phyloP scores from a whole-genome alignment of 257 asterid genomes.

The Euphrasia confusa region DNA sequence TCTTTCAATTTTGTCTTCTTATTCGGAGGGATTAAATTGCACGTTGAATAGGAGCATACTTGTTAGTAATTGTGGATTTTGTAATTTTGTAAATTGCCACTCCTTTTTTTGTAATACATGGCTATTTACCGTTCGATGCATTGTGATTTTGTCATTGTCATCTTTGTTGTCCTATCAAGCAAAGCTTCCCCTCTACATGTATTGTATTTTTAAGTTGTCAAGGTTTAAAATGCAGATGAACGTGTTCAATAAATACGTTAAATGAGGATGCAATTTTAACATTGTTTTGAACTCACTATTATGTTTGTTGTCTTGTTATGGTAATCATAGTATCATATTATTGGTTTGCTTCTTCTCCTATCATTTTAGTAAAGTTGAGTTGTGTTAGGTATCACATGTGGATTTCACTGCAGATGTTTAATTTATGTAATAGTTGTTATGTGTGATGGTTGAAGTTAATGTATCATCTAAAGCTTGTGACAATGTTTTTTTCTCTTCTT shows the following conservation, averaged over 20 bases:
- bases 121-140: slow-evolving; percentile 10
- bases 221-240: too few relatives aligned
- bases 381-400: background rate
- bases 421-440: background rate
- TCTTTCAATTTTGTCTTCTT: background rate
- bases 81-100: slow-evolving; percentile 1
- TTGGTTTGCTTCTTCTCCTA: background rate
- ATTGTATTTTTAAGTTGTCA: too few relatives aligned
- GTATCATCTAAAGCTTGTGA: slow-evolving; percentile 6
- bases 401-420: slow-evolving; percentile 3
- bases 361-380: background rate
- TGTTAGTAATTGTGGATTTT: slow-evolving; percentile 15
- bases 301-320: background rate
- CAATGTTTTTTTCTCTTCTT: background rate
- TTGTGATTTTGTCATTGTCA: background rate
- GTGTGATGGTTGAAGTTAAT: background rate
- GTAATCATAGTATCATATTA: background rate
- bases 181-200: background rate
- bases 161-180: background rate
- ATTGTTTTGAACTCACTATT: background rate
- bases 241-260: background rate
- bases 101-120: slow-evolving; percentile 10
- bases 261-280: background rate
- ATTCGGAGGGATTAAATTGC: background rate
- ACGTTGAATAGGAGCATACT: background rate